Conservation (phyloP, 2,329 filamentous ascomycete genomes). For the Geosmithia flava region DNA sequence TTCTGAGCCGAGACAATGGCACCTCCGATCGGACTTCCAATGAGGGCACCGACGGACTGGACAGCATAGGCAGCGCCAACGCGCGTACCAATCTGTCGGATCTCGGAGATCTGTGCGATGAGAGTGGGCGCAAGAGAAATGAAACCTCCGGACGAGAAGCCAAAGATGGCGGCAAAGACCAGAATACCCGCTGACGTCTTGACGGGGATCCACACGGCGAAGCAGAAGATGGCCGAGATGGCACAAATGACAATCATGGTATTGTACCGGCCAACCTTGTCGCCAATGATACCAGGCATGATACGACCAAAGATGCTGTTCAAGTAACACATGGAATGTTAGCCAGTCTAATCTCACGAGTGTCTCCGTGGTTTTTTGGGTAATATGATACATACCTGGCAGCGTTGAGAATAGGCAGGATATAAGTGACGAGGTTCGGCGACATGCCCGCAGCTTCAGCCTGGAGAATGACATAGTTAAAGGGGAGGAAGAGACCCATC, state of each 20-base stretch:
- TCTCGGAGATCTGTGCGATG: slow-evolving; percentile 58
- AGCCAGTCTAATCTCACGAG: background rate
- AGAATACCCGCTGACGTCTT: slow-evolving; percentile 44
- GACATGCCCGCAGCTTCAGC: slow-evolving; percentile 30
- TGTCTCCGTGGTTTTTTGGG: no score
- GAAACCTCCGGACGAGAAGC: slow-evolving; percentile 56
- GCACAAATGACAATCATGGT: slow-evolving; percentile 38
- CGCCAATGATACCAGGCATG: slow-evolving; percentile 33
- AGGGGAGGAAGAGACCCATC: slow-evolving; percentile 40
- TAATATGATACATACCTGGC: slow-evolving; percentile 33
- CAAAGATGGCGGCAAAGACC: slow-evolving; percentile 55
- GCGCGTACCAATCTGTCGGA: slow-evolving; percentile 56
- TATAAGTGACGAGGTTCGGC: slow-evolving; percentile 26
- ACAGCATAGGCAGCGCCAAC: slow-evolving; percentile 52
- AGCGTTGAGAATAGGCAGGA: slow-evolving; percentile 45
- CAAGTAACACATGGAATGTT: background rate
- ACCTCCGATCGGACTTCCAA: slow-evolving; percentile 56
- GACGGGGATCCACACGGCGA: slow-evolving; percentile 36
- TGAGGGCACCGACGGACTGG: slow-evolving; percentile 51
- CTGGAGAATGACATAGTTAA: slow-evolving; percentile 39
- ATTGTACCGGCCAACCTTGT: slow-evolving; percentile 32
- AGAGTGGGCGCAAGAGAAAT: slow-evolving; percentile 50
- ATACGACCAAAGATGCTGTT: slow-evolving; percentile 37
- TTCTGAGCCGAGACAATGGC: slow-evolving; percentile 39
- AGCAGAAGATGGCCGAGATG: slow-evolving; percentile 29